These are phyloP conservation scores for Mycena filopes DNA, from an alignment of 768 basidiomycete genomes.

Conservation along the genomic window DNA sequence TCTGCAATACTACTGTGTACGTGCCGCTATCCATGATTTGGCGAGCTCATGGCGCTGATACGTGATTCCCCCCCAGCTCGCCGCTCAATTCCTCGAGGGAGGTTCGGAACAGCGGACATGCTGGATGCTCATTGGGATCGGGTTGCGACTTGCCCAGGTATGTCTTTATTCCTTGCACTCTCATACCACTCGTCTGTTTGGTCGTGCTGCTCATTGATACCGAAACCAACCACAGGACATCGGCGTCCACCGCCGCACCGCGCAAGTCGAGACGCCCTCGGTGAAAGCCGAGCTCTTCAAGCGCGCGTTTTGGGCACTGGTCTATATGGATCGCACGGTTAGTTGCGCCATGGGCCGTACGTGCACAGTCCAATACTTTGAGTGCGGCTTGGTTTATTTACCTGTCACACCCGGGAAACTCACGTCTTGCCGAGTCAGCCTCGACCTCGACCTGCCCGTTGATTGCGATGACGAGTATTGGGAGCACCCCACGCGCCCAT, in stretches of 20 bases:
- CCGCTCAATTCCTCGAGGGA: slow-evolving; percentile 63
- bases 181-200: slow-evolving; percentile 64
- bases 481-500: slow-evolving; percentile 63
- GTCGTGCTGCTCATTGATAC: too few relatives aligned
- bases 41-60: neutral
- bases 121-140: slow-evolving; percentile 73
- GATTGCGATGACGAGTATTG: slow-evolving; percentile 79
- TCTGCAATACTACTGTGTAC: slow-evolving; percentile 71
- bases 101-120: slow-evolving; percentile 68
- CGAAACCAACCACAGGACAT: too few relatives aligned
- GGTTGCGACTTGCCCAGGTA: slow-evolving; percentile 34
- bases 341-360: slow-evolving; percentile 66
- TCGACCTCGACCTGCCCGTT: slow-evolving; percentile 73
- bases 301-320: slow-evolving; percentile 66
- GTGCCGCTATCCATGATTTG: slow-evolving; percentile 30
- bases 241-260: slow-evolving; percentile 36
- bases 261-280: slow-evolving; percentile 44
- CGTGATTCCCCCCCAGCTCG: slow-evolving; percentile 50
- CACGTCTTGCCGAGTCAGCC: slow-evolving; percentile 49
- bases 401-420: too few relatives aligned
- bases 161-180: slow-evolving; percentile 33
- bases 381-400: slow-evolving; percentile 49
- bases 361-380: slow-evolving; percentile 4
- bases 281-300: slow-evolving; percentile 80
- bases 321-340: slow-evolving; percentile 53